Base-by-base conservation (phyloP, 257 asterid genomes). In the Plantago ovata region DNA sequence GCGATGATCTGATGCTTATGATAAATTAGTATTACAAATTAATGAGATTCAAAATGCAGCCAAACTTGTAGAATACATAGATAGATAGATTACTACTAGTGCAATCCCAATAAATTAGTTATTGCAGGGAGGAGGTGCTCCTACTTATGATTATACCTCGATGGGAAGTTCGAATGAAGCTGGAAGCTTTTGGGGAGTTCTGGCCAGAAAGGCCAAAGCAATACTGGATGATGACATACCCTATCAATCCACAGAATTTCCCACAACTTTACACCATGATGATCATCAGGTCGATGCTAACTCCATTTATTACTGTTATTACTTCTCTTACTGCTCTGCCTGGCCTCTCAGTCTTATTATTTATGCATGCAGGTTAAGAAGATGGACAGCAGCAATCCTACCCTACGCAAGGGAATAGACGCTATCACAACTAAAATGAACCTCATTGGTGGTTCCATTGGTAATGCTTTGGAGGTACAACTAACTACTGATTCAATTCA, bases 111-210 rank as follows among this genome's bases (percentile, higher is more conserved):
- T n/a, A n/a, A n/a, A n/a, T n/a, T n/a, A n/a, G n/a, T n/a, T n/a
- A n/a, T n/a, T n/a, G n/a, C 36, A 28, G 36, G 36, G 36, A 28
- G 36, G 36, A 88, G 96, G 68, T 46, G 70, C 82, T 52, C 75
- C 80, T 13, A 66, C 82, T 42, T 78, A 81, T 71, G 95, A 83
- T 50, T 78, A 79, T 52, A 75, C 92, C 9, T 69, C 87, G 21
- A 76, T 73, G 80, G 82, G 59, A 58, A 77, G 78, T 51, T 74
- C 93, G 22, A 85, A 75, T 48, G 90, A 81, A 70, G 75, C 65
- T 2, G 95, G 95, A 19, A 81, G 90, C 49, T 85, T 92, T 45
- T 88, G 96, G 98, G 95, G 95, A 10, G 95, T 85, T 71, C 80
- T 88, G 3, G 95, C 96, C 13, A 82, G 88, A 75, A 88, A 92